Evolutionary conservation across 2,329 filamentous ascomycete genomes (phyloP).

Genomic region (Diatrype stigma): DNA sequence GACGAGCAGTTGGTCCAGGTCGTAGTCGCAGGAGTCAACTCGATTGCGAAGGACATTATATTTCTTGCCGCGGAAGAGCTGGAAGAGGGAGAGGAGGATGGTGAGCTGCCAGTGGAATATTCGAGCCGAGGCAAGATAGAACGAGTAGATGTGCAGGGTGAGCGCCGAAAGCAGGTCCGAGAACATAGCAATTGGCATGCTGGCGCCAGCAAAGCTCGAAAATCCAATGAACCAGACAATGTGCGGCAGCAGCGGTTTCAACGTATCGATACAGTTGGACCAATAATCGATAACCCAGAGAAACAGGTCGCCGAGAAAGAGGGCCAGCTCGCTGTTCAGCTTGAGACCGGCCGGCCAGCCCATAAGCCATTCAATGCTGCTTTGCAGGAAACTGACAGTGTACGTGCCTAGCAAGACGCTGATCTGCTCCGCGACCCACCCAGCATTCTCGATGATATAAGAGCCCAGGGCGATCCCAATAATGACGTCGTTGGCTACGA

Average conservation of each 20-base stretch:
- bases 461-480: conserved; percentile 95
- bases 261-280: conserved; percentile 75
- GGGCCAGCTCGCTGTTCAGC: conserved; percentile 86
- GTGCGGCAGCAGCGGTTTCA: conserved; percentile 76
- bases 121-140: conserved; percentile 92
- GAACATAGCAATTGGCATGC: conserved; percentile 93
- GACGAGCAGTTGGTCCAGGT: conserved; percentile 91
- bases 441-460: conserved; percentile 93
- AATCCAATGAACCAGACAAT: conserved; percentile 92
- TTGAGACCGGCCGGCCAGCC: conserved; percentile 93
- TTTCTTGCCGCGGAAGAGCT: conserved; percentile 96
- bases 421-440: conserved; percentile 77
- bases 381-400: conserved; percentile 81
- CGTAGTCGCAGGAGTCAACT: conserved; percentile 98
- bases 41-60: conserved; percentile 94
- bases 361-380: conserved; percentile 93
- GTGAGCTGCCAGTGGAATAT: conserved; percentile 99
- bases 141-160: conserved; percentile 95
- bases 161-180: conserved; percentile 88
- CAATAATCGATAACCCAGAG: conserved; percentile 99
- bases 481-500: conserved; percentile 97
- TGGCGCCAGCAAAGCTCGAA: conserved; percentile 91
- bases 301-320: conserved; percentile 93
- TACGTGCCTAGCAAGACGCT: conserved; percentile 72
- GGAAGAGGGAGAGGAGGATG: conserved; percentile 95